Evolutionary conservation across 805 yeast genomes (phyloP).

Genomic region (Scheffersomyces coipomensis): DNA sequence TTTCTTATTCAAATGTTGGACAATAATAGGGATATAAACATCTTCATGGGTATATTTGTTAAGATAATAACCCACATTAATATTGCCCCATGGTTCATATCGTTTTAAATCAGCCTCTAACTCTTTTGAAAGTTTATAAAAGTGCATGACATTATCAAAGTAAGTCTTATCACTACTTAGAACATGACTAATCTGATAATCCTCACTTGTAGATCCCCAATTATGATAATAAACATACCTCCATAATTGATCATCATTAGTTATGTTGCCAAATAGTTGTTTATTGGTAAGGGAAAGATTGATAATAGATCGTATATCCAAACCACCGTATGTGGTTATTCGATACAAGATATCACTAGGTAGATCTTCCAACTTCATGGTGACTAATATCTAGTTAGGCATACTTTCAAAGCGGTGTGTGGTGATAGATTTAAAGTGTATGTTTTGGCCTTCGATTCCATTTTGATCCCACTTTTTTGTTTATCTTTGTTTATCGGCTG

Average conservation of each 20-base stretch:
- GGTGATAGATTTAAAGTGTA: no score
- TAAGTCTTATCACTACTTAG: no score
- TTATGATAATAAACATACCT: not conserved
- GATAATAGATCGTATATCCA: not conserved
- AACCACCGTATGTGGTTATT: not conserved
- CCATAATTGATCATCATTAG: not conserved
- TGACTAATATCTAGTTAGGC: no score
- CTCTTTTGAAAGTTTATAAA: conserved; percentile 3
- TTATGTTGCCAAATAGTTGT: not conserved
- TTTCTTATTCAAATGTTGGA: not conserved
- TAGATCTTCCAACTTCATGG: not conserved
- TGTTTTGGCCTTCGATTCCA: no score
- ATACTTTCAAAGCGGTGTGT: no score
- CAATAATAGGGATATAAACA: conserved; percentile 14
- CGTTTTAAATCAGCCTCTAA: not conserved
- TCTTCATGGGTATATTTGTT: conserved; percentile 10
- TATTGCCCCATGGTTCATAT: conserved; percentile 1
- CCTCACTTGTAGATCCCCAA: not conserved
- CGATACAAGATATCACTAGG: not conserved
- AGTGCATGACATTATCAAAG: no score
- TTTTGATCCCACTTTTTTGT: no score
- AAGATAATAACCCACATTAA: conserved; percentile 8
- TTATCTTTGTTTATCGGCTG: no score
- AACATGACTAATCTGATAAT: not conserved
- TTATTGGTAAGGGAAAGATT: not conserved